phyloP scores from a whole-genome alignment of 176 grass and related monocot genomes.

The Echinochloa phyllopogon region DNA sequence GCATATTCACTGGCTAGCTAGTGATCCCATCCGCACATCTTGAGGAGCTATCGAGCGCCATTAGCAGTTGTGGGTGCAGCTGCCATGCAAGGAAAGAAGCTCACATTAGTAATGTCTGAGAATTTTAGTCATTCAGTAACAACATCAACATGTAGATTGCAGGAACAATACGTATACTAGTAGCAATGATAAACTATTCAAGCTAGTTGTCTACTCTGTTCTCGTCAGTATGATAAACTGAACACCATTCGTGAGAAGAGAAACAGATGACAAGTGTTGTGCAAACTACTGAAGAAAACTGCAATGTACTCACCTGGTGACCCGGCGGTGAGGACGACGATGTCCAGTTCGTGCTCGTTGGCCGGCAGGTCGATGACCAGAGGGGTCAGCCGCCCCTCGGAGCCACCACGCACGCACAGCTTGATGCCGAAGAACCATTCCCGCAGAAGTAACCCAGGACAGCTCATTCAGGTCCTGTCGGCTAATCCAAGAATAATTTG shows the following conservation, averaged over 20 bases:
- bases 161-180: neutral
- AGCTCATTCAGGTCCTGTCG: no score
- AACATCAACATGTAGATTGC: no score
- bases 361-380: constrained; percentile 27
- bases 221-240: neutral
- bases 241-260: neutral
- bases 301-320: neutral
- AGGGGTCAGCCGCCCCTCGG: constrained; percentile 22
- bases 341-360: neutral
- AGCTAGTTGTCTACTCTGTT: neutral
- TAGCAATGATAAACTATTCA: neutral
- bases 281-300: neutral
- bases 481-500: no score
- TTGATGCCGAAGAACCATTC: neutral
- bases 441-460: no score
- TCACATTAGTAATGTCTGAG: no score
- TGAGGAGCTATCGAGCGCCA: no score
- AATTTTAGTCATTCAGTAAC: no score
- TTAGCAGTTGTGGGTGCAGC: no score
- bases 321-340: neutral
- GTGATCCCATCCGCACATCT: no score
- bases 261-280: neutral
- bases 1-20: no score
- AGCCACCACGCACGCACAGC: constrained; percentile 21
- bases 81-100: no score